Base-by-base conservation (phyloP, 495 filamentous ascomycete genomes). In the Extremus antarcticus region DNA sequence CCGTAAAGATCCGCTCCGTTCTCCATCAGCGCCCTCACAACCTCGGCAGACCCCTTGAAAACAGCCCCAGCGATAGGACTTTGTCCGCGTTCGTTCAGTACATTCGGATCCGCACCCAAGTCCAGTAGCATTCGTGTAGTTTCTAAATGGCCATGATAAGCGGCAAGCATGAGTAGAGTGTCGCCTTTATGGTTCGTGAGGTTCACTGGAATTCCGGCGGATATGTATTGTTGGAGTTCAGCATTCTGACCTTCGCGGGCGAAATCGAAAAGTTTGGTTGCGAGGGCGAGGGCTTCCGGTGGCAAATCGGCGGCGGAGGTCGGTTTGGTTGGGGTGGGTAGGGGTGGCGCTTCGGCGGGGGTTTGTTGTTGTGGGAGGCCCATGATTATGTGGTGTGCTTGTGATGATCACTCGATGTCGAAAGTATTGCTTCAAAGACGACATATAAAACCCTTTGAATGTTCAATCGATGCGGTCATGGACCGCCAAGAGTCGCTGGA, bases 111-210 rank as follows among this genome's bases (percentile, higher is more conserved):
- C 16, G 69, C 66, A 35, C 66, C 66, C 11, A 25, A 19, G 0
- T 46, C 56, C 1, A 73, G 50, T 24, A 73, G 58, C 59, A 66
- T 60, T 21, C 55, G 25, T 7, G 63, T 60, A 0, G 70, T 70
- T 0, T 56, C 56, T 0, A 60, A 50, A 38, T 70, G 63, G 1
- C 66, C 68, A 49, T 73, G 65, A 54, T 73, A 73, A 0, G 63
- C 43, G 7, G 70, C 66, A 0, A 73, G 68, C 70, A 73, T 73
- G 35, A 73, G 57, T 0, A 73, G 62, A 0, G 69, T 73, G 62
- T 73, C 69, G 54, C 70, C 70, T 24, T 59, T 59, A 50, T 61
- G 56, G 53, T 71, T 73, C 15, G 69, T 71, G n/a, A 73, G 63
- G 55, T 73, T 73, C 4, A 55, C 54, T 0, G 70, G 69, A 43